Evolutionary conservation across 768 basidiomycete species (phyloP).

Genomic region (Lyophyllum atratum): DNA sequence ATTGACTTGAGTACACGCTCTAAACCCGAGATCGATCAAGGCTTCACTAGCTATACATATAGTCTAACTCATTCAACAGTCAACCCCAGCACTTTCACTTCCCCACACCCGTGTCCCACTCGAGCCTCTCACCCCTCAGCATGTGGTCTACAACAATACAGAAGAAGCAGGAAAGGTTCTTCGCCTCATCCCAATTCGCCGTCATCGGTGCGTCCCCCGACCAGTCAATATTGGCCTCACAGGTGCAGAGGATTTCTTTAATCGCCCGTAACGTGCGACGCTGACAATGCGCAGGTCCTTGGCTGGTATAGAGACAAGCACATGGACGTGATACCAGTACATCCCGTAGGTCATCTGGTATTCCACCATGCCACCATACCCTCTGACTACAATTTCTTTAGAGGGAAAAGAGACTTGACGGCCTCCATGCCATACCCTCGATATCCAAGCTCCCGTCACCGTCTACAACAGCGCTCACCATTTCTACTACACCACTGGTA

Average conservation of each 20-base stretch:
- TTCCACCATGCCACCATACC: neutral
- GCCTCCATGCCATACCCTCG: slow-evolving; percentile 14
- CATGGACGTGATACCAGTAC: slow-evolving; percentile 20
- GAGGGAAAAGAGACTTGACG: slow-evolving; percentile 16
- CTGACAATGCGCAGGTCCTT: slow-evolving; percentile 13
- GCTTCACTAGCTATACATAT: slow-evolving; percentile 5
- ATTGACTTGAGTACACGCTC: slow-evolving; percentile 3
- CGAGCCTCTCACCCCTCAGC: neutral
- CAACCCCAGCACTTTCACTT: neutral
- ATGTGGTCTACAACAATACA: slow-evolving; percentile 6
- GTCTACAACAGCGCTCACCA: slow-evolving; percentile 16
- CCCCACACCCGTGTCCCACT: neutral
- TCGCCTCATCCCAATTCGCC: slow-evolving; percentile 20
- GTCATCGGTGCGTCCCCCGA: slow-evolving; percentile 21
- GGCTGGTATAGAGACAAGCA: slow-evolving; percentile 21
- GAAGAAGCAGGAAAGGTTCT: slow-evolving; percentile 18
- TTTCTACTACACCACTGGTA: slow-evolving; percentile 17
- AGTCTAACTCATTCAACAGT: neutral
- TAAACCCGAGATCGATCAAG: slow-evolving; percentile 11
- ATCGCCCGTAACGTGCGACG: neutral
- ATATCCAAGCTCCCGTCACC: slow-evolving; percentile 20
- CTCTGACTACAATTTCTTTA: neutral
- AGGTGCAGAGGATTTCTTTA: slow-evolving; percentile 8
- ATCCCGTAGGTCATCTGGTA: slow-evolving; percentile 11
- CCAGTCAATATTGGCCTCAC: slow-evolving; percentile 13